Base-by-base conservation (phyloP, 148 eudicot genomes). In the Spergularia bocconei region DNA sequence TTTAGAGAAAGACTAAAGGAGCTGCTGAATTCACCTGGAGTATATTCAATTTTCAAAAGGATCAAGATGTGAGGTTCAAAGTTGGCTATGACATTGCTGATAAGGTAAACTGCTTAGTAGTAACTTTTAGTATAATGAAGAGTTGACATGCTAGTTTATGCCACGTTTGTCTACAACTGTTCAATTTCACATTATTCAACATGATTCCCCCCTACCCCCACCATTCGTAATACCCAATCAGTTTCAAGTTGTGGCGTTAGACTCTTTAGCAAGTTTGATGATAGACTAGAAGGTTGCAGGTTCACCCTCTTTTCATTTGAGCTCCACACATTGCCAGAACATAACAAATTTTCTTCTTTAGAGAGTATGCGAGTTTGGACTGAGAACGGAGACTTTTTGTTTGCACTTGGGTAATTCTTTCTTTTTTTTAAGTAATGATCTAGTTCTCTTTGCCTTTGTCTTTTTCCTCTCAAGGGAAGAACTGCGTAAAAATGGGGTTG, bases 1-100 rank as follows among this genome's bases (percentile, higher is more conserved):
- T 47, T 67, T 80, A 95, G 99, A 81, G 79, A 74, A 84, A 77
- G 56, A 70, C 85, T 23, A 79, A 58, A 71, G 99, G 87, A 53
- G 90, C 88, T 67, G 91, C 91, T 72, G 99, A 95, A 75, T 87
- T 95, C 81, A 59, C 79, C n/a, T 89, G 91, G 91, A 78, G 78
- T 81, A 72, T 95, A 55, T 68, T 77, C 51, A 73, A 95, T 81
- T 89, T 95, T 72, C 93, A 89, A 72, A 88, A 83, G 73, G 91
- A 88, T 56, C 99, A 95, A 84, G 97, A 92, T 77, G 66, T 95
- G 79, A 84, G 97, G 83, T 69, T 95, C 73, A 95, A 92, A 83
- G 78, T 90, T 80, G 99, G 99, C 63, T 92, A 85, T 78, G 91
- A 95, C 81, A 64, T 91, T 13, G 6, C 81, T 63, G 91, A 88